These are phyloP conservation scores for Tagetes patula DNA, from an alignment of 129 eudicot species.

Conservation along the genomic window DNA sequence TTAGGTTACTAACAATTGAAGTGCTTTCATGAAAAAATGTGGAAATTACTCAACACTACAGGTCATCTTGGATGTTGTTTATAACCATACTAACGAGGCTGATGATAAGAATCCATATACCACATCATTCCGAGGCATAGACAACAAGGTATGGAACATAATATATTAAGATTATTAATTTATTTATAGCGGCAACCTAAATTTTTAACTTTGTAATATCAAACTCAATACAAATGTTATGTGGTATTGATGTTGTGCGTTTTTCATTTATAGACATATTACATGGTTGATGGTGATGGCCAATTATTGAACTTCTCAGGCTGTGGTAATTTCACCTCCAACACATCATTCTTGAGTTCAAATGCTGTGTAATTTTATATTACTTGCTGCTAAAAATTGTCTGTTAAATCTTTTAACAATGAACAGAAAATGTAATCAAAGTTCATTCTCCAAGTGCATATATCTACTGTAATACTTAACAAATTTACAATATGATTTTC, in stretches of 20 bases:
- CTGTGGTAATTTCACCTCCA: conserved; percentile 61
- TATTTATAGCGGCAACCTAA: background rate
- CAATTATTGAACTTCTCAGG: conserved; percentile 84
- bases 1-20: background rate
- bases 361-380: background rate
- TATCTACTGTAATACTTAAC: background rate
- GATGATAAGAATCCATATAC: conserved; percentile 86
- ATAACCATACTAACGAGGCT: conserved; percentile 97
- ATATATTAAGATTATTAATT: background rate
- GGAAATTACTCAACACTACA: conserved; percentile 26
- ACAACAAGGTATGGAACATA: conserved; percentile 70
- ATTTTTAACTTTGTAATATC: background rate
- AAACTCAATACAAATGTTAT: conserved; percentile 7
- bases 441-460: background rate
- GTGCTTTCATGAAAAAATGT: conserved; percentile 3
- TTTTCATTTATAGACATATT: conserved; percentile 58
- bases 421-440: background rate
- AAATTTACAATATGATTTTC: conserved; percentile 5
- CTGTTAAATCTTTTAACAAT: background rate
- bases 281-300: conserved; percentile 75
- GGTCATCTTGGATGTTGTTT: conserved; percentile 98
- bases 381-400: conserved; percentile 7
- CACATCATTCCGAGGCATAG: conserved; percentile 97
- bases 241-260: conserved; percentile 21
- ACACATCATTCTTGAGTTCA: conserved; percentile 12